Base-by-base conservation (phyloP, 2,329 filamentous ascomycete species). In the Sclerotinia sclerotiorum region DNA sequence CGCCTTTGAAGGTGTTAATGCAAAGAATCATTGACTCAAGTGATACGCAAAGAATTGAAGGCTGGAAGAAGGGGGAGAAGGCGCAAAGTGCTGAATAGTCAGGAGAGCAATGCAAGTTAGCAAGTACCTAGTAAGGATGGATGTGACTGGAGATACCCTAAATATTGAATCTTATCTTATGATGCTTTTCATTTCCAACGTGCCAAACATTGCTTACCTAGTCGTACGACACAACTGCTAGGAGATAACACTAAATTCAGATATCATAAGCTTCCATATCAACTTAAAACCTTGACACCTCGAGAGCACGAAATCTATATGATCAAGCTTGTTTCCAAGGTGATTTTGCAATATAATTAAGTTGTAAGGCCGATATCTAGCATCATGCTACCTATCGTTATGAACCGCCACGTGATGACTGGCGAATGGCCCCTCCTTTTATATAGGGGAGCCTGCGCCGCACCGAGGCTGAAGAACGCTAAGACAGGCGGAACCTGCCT, bases 11-110 rank as follows among this genome's bases (percentile, higher is more conserved):
- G 69, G 83, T 81, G 0, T 75, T 95, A 74, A 84, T 85, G 74
- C 79, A 78, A 72, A 82, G 84, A 73, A 79, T 92, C 4, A 86
- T 87, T 80, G 83, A 88, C 69, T 89, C 85, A 3, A 90, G 88
- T 75, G 89, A 93, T 75, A 83, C 84, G 70, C 83, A 85, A n/a
- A 87, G 88, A 73, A 84, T 93, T 13, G 80, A 80, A 68, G 81
- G 79, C 32, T 95, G 92, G 92, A 91, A 88, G 74, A 83, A 44
- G 83, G 49, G 65, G 13, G 49, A 54, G 32, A 74, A 67, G 72
- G 71, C 21, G 61, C 76, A 68, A 74, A 76, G 57, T 73, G 70
- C 60, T 71, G 67, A 72, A 72, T 75, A 76, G 58, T 73, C 70
- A 39, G 15, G 21, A 42, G 51, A 42, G 39, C 10, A 24, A 27